Evolutionary conservation across 2,329 filamentous ascomycete genomes (phyloP).

Genomic region (Cercospora sesami): DNA sequence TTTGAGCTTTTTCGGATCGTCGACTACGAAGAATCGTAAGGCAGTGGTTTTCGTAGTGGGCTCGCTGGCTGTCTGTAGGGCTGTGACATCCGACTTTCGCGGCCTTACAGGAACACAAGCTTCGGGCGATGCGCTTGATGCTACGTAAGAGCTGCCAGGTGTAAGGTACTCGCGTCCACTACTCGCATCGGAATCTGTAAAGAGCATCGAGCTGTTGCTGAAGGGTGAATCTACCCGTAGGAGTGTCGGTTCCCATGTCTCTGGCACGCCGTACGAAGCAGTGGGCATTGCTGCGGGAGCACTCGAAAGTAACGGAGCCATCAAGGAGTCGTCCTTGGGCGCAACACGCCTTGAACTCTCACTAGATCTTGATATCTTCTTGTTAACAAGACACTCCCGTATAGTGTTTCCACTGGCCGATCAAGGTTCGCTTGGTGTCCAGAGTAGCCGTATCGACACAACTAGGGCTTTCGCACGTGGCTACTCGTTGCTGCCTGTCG

Average conservation of each 20-base stretch:
- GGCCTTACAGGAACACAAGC: not conserved
- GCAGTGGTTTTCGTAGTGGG: not conserved
- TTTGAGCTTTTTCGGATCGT: slow-evolving; percentile 33
- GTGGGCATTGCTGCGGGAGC: not conserved
- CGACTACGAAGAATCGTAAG: slow-evolving; percentile 33
- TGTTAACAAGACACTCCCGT: not conserved
- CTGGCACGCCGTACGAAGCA: not conserved
- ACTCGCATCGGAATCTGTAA: not conserved
- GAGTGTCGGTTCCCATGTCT: not conserved
- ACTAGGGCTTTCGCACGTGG: not conserved
- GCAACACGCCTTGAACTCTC: not conserved
- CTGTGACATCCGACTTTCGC: not conserved
- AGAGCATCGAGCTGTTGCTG: not conserved
- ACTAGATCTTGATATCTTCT: not conserved
- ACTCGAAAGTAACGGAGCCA: not conserved
- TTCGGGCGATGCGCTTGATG: slow-evolving; percentile 4
- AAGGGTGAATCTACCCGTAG: not conserved
- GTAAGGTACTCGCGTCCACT: not conserved
- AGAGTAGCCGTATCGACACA: not conserved
- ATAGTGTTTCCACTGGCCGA: not conserved
- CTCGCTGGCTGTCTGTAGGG: not conserved
- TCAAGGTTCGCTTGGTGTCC: not conserved
- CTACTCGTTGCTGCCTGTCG: not conserved
- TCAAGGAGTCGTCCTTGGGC: not conserved
- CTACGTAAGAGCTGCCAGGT: not conserved